Conservation (phyloP, 2,329 filamentous ascomycete genomes). For the Fusarium dlaminii region DNA sequence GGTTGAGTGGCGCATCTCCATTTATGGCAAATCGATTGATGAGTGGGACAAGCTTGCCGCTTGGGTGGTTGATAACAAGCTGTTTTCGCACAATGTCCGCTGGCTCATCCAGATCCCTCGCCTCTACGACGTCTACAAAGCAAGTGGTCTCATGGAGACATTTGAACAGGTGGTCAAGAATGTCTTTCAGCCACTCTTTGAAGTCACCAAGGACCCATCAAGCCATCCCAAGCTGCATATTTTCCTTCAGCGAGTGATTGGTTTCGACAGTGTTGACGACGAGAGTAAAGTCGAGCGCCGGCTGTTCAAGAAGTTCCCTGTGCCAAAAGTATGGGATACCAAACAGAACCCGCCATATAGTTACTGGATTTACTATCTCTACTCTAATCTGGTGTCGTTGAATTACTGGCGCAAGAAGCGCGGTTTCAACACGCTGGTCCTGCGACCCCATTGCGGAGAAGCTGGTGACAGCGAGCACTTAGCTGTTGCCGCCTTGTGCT, state of each 20-base stretch:
- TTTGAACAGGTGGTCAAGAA: slow-evolving; percentile 93
- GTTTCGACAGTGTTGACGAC: slow-evolving; percentile 97
- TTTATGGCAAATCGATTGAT: slow-evolving; percentile 90
- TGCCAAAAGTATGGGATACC: slow-evolving; percentile 87
- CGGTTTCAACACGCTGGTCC: slow-evolving; percentile 93
- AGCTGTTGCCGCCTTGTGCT: slow-evolving; percentile 89
- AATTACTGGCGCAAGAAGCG: slow-evolving; percentile 91
- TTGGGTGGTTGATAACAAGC: slow-evolving; percentile 98
- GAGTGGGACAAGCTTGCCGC: slow-evolving; percentile 98
- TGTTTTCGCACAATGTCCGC: slow-evolving; percentile 96
- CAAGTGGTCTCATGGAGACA: slow-evolving; percentile 83
- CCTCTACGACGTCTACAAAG: slow-evolving; percentile 95
- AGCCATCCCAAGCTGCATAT: slow-evolving; percentile 93
- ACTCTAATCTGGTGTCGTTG: slow-evolving; percentile 90
- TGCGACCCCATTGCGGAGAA: slow-evolving; percentile 95
- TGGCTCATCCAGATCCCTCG: slow-evolving; percentile 97
- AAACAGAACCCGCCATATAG: slow-evolving; percentile 98
- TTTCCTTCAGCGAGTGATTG: slow-evolving; percentile 93
- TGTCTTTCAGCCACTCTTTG: slow-evolving; percentile 91
- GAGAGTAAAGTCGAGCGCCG: slow-evolving; percentile 96
- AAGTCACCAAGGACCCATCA: slow-evolving; percentile 87
- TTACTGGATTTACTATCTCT: slow-evolving; percentile 99
- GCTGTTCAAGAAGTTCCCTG: slow-evolving; percentile 94
- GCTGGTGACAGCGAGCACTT: slow-evolving; percentile 97
- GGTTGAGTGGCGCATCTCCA: slow-evolving; percentile 98